These are phyloP conservation scores for Plasmopara halstedii DNA, from an alignment of 352 stramenopile genomes.

Conservation along the genomic window DNA sequence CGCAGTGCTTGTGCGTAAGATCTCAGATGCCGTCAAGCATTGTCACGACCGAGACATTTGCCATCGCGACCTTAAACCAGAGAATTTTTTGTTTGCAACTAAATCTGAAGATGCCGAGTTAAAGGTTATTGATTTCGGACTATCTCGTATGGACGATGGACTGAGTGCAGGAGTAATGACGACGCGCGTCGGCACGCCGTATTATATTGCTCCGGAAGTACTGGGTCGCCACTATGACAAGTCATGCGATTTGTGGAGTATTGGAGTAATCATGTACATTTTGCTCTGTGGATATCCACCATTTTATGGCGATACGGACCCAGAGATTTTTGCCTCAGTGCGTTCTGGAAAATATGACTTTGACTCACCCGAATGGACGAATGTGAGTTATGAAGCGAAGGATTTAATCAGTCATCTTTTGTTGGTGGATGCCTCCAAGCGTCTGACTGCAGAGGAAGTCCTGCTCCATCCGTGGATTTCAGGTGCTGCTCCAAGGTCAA, in stretches of 20 bases:
- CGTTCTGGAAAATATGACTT: conserved; percentile 78
- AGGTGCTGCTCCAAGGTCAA: conserved; percentile 61
- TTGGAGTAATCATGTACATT: conserved; percentile 95
- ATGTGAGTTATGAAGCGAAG: conserved; percentile 86
- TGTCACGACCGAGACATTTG: conserved; percentile 97
- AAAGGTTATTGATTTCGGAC: conserved; percentile 99
- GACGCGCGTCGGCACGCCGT: conserved; percentile 95
- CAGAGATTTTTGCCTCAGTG: conserved; percentile 84
- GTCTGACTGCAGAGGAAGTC: conserved; percentile 89
- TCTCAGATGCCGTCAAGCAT: conserved; percentile 95
- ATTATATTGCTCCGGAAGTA: conserved; percentile 93
- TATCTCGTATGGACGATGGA: conserved; percentile 88
- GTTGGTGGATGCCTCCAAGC: conserved; percentile 86
- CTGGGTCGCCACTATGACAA: conserved; percentile 94
- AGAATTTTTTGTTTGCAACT: conserved; percentile 95
- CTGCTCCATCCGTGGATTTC: conserved; percentile 80
- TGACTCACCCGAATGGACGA: conserved; percentile 77
- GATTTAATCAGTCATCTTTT: conserved; percentile 93
- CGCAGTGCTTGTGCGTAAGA: conserved; percentile 93
- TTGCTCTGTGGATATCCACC: conserved; percentile 93
- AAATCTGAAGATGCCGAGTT: conserved; percentile 86
- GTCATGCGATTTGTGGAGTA: conserved; percentile 94
- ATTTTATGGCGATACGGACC: conserved; percentile 94
- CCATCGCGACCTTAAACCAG: conserved; percentile 96
- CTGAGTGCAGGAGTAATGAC: conserved; percentile 84